Conservation (phyloP, 805 yeast genomes). For the Millerago galiae region DNA sequence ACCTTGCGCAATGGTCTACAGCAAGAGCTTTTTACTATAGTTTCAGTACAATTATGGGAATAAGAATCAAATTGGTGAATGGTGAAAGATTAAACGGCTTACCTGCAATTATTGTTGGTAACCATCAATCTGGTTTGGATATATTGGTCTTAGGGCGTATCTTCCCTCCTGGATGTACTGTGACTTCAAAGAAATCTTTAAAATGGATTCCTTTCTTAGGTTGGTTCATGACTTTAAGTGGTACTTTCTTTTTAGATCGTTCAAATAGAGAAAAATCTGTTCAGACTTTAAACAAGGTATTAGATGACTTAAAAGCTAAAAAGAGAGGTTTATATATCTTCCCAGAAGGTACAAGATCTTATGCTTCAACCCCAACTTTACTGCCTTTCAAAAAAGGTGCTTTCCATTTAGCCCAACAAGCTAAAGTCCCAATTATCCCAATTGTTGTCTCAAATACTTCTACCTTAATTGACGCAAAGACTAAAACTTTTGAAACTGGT, state of each 20-base stretch:
- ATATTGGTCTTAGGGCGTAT: conserved; percentile 72
- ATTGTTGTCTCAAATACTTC: conserved; percentile 84
- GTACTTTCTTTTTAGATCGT: conserved; percentile 88
- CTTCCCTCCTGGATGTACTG: conserved; percentile 85
- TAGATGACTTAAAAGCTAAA: conserved; percentile 49
- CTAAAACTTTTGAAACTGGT: conserved; percentile 68
- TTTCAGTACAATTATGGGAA: conserved; percentile 57
- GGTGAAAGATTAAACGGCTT: conserved; percentile 49
- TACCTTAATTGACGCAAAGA: conserved; percentile 53
- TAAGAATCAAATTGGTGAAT: conserved; percentile 62
- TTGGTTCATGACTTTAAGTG: conserved; percentile 92
- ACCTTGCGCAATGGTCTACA: conserved; percentile 81
- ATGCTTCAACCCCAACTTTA: conserved; percentile 56
- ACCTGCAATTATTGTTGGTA: conserved; percentile 79
- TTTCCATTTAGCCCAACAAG: conserved; percentile 93
- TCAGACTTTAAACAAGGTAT: conserved; percentile 64
- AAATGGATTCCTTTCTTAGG: conserved; percentile 87
- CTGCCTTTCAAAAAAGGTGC: conserved; percentile 96
- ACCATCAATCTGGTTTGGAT: conserved; percentile 90
- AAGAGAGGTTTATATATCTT: conserved; percentile 81
- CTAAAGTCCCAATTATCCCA: conserved; percentile 84
- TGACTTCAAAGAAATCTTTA: conserved; percentile 84
- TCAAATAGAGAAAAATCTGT: conserved; percentile 69
- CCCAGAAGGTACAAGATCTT: conserved; percentile 97
- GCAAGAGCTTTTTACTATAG: conserved; percentile 73